Base-by-base conservation (phyloP, 441 rosid species). In the Theobroma grandiflorum region DNA sequence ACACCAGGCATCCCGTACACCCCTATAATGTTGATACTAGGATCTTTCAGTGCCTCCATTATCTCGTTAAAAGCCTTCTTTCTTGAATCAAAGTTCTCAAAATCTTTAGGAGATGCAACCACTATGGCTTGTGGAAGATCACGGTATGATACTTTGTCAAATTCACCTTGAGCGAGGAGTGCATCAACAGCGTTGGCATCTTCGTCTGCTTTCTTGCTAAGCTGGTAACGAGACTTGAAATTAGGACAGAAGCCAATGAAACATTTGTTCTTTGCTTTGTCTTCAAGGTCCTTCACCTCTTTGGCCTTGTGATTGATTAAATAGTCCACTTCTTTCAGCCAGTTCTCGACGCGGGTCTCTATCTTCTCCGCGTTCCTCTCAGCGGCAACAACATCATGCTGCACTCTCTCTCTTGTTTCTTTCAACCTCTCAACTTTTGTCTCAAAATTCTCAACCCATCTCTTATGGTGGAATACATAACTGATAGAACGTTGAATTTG, bases 201-300 rank as follows among this genome's bases (percentile, higher is more conserved):
- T 35, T 63, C 10, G 6, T 14, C 11, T 6, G 8, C 18, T 0
- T 63, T 35, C 43, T 15, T 63, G 68, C 68, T 33, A 35, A 63
- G 43, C 40, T 35, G 68, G 6, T 63, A 63, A 8, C 68, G 68
- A 35, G 43, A 37, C 68, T 63, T 63, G 43, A 63, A 63, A 63
- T 63, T 63, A 35, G 68, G 68, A 38, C 43, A 62, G n/a, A 62
- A 62, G n/a, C 40, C 40, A 8, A 62, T 16, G n/a, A 62, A 62
- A 62, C 67, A 62, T 42, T 62, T 62, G 67, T 62, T 62, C 9
- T 62, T 5, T 33, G 67, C 42, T 33, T 62, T 37, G n/a, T 33
- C 67, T 62, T 12, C 8, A 14, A 62, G 67, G 33, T 38, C 67
- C 67, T 62, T 33, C 40, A 62, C 43, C 15, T 63, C 20, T 2